Percentiles rank a stretch among this genome's conserved stretches.
These are phyloP conservation scores for Curvularia spicifera DNA, from an alignment of 2,329 filamentous ascomycete species.

Conservation along the genomic window DNA sequence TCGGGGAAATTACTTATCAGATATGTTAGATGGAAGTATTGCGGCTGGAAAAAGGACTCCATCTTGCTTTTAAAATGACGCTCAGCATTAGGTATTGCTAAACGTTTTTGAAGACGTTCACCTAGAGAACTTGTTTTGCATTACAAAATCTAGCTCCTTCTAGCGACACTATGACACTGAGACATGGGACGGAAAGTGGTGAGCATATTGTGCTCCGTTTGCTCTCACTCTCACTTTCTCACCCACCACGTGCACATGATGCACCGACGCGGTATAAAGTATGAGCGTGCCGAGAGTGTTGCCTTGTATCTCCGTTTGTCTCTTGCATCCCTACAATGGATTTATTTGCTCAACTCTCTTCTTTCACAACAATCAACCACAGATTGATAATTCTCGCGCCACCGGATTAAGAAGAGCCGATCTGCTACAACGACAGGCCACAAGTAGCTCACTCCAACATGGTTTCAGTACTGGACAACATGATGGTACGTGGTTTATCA, in stretches of 20 bases:
- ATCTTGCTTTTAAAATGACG: no score
- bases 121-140: no score
- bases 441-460: neutral
- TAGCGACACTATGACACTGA: neutral
- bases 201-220: neutral
- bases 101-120: no score
- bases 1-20: no score
- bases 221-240: neutral
- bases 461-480: slow-evolving; percentile 1
- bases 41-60: no score
- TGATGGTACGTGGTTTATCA: slow-evolving; percentile 14
- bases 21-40: no score
- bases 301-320: neutral
- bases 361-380: neutral
- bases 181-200: neutral
- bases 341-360: neutral
- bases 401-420: neutral
- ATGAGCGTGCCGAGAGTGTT: neutral
- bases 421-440: neutral
- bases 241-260: neutral
- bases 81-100: no score
- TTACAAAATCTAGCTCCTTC: neutral
- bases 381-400: neutral
- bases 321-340: neutral
- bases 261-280: neutral